Evolutionary conservation across 148 eudicot genomes (phyloP).

Genomic region (Tetragonia tetragonoides): DNA sequence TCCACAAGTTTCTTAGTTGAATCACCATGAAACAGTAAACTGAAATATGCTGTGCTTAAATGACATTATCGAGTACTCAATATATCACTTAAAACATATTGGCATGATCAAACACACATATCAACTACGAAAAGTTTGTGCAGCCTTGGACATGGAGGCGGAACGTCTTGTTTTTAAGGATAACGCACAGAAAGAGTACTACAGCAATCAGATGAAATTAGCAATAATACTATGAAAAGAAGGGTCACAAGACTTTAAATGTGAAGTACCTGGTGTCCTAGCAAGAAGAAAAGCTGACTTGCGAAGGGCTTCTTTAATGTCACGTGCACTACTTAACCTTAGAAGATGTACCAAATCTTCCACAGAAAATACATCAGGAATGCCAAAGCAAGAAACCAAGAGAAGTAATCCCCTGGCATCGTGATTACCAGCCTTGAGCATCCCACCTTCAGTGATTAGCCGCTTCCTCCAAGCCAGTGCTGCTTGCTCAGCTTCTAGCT

Average conservation of each 20-base stretch:
- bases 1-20: no score
- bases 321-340: slow-evolving; percentile 23
- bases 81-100: no score
- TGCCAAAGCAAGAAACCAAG: not conserved
- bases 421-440: slow-evolving; percentile 5
- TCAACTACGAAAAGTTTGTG: no score
- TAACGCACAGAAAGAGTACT: no score
- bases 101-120: no score
- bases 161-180: no score
- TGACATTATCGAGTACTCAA: no score
- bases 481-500: slow-evolving; percentile 31
- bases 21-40: no score
- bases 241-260: not conserved
- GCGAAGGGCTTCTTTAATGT: slow-evolving; percentile 35
- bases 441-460: slow-evolving; percentile 44
- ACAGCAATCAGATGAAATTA: no score
- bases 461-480: slow-evolving; percentile 49
- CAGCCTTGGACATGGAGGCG: no score
- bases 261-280: slow-evolving; percentile 37
- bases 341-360: slow-evolving; percentile 3
- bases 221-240: not conserved
- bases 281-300: slow-evolving; percentile 36
- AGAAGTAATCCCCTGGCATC: slow-evolving; percentile 2
- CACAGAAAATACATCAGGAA: not conserved
- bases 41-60: no score